These are phyloP conservation scores for Acanthamoeba royreba DNA, from an alignment of 208 protist genomes.

Conservation along the genomic window DNA sequence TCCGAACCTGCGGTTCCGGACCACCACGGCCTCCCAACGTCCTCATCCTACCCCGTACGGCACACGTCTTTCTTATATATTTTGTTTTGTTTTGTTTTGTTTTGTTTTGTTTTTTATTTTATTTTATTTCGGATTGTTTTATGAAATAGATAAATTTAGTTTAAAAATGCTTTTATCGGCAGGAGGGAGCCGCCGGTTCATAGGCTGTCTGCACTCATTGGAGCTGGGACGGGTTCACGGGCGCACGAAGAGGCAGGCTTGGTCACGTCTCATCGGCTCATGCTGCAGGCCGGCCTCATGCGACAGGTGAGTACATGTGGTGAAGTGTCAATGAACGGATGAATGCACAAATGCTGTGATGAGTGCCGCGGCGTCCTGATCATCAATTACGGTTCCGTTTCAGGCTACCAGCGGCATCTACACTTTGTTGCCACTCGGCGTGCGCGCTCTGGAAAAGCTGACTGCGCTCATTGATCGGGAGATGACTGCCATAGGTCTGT, in stretches of 20 bases:
- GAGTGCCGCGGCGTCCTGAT: not conserved
- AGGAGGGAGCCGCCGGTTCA: not conserved
- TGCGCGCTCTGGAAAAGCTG: conserved; percentile 57
- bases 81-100: too few relatives aligned
- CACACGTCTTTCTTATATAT: too few relatives aligned
- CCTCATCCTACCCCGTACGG: too few relatives aligned
- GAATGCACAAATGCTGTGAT: too few relatives aligned
- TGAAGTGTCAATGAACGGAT: too few relatives aligned
- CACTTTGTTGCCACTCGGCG: conserved; percentile 54
- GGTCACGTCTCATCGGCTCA: not conserved
- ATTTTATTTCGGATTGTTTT: too few relatives aligned
- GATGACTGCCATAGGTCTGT: conserved; percentile 46
- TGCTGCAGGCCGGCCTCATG: conserved; percentile 37
- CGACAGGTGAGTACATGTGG: too few relatives aligned
- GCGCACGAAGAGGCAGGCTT: not conserved
- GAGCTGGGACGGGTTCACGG: not conserved
- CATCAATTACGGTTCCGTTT: not conserved
- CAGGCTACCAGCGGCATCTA: conserved; percentile 50
- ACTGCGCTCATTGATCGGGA: conserved; percentile 51
- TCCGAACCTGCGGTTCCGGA: too few relatives aligned
- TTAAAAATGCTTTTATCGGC: not conserved
- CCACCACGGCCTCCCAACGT: too few relatives aligned
- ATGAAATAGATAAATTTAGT: not conserved
- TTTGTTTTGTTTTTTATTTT: too few relatives aligned
- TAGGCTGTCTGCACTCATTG: not conserved